A percentile compares a stretch with the other conserved stretches of the same genome.
These are phyloP conservation scores for Ophiostoma ips DNA, from an alignment of 2,329 filamentous ascomycete genomes.

Conservation along the genomic window DNA sequence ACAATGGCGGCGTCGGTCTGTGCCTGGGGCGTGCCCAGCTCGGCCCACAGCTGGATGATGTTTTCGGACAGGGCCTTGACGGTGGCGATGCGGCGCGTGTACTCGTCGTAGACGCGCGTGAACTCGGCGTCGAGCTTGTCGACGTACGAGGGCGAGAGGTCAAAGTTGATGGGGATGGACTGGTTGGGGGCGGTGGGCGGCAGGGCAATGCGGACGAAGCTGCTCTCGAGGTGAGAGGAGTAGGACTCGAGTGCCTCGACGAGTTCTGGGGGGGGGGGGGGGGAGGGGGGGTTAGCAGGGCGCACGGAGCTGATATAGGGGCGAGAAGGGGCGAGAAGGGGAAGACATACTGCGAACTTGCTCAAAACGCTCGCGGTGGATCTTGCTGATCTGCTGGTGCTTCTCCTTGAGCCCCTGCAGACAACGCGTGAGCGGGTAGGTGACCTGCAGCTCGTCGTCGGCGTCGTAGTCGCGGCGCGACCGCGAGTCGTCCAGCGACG, in stretches of 20 bases:
- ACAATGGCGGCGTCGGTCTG: slow-evolving; percentile 83
- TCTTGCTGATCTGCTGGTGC: slow-evolving; percentile 61
- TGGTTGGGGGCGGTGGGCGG: slow-evolving; percentile 70
- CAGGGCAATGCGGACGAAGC: slow-evolving; percentile 72
- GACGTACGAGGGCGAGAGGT: slow-evolving; percentile 83
- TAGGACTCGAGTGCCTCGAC: slow-evolving; percentile 90
- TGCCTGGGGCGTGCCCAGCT: slow-evolving; percentile 84
- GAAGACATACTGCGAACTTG: slow-evolving; percentile 74
- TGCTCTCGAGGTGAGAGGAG: slow-evolving; percentile 83
- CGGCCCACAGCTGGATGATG: slow-evolving; percentile 89
- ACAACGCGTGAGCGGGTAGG: slow-evolving; percentile 70
- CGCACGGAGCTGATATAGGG: no score
- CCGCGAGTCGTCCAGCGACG: slow-evolving; percentile 66
- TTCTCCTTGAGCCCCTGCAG: slow-evolving; percentile 74
- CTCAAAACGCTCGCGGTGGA: slow-evolving; percentile 85
- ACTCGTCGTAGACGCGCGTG: slow-evolving; percentile 90
- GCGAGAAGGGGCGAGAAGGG: no score
- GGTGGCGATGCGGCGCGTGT: slow-evolving; percentile 63
- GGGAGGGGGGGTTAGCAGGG: no score
- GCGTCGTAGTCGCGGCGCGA: slow-evolving; percentile 44
- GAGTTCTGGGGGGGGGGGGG: slow-evolving; percentile 63
- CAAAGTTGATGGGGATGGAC: slow-evolving; percentile 68
- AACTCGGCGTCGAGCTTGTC: slow-evolving; percentile 81
- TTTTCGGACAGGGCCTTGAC: slow-evolving; percentile 67
- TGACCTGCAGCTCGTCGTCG: slow-evolving; percentile 55